Percentiles rank a stretch among this genome's conserved stretches.
phyloP scores from a whole-genome alignment of 306 rosid genomes.

The Acacia confusa region DNA sequence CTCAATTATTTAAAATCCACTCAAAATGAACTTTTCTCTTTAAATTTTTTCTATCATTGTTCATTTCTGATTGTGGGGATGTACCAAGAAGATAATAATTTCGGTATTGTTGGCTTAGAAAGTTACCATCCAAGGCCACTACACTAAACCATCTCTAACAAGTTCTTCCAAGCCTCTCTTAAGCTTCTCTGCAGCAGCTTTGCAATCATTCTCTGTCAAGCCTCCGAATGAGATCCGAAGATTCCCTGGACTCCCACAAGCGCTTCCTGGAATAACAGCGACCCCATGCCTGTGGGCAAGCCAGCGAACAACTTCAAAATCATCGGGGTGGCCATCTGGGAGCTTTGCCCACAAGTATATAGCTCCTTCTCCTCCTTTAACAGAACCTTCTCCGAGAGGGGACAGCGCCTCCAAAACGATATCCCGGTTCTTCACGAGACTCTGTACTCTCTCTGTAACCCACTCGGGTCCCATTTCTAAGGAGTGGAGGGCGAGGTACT shows the following conservation, averaged over 20 bases:
- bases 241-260: constrained; percentile 76
- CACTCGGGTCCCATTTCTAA: constrained; percentile 77
- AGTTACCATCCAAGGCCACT: constrained; percentile 9
- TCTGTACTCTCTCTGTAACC: constrained; percentile 69
- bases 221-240: constrained; percentile 89
- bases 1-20: constrained; percentile 46
- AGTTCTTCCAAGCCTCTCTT: constrained; percentile 79
- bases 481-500: constrained; percentile 81
- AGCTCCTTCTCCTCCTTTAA: constrained; percentile 96
- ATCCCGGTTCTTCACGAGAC: constrained; percentile 62
- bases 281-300: constrained; percentile 76
- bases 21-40: constrained; percentile 29
- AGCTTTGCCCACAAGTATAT: constrained; percentile 97
- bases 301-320: constrained; percentile 78
- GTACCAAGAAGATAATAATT: constrained; percentile 8
- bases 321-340: constrained; percentile 49
- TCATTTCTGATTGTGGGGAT: neutral
- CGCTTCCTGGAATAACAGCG: constrained; percentile 85
- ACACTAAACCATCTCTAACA: constrained; percentile 65
- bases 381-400: constrained; percentile 72
- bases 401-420: constrained; percentile 69
- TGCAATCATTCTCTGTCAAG: constrained; percentile 73
- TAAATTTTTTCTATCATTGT: neutral
- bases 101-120: constrained; percentile 17
- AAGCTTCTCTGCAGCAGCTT: constrained; percentile 74